phyloP scores from a whole-genome alignment of 1,284 basidiomycete species.

The Ustilago curta region DNA sequence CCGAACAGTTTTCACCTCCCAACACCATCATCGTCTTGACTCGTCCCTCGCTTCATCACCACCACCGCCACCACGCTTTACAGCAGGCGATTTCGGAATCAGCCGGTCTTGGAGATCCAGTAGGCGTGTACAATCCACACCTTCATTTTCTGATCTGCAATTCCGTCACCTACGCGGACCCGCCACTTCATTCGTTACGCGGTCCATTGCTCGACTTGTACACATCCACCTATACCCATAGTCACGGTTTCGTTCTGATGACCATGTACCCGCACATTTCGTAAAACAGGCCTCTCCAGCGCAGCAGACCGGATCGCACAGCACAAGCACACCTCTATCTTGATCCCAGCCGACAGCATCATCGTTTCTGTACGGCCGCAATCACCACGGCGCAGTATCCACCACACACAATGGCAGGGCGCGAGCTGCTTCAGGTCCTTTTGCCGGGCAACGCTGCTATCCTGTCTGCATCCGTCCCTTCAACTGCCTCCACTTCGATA shows the following conservation, averaged over 20 bases:
- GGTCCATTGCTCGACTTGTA: too few relatives aligned
- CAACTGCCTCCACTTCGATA: conserved; percentile 30
- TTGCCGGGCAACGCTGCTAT: conserved; percentile 54
- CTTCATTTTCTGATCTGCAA: background rate
- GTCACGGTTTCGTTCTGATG: too few relatives aligned
- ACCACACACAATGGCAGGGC: conserved; percentile 28
- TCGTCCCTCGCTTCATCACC: background rate
- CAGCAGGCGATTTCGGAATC: background rate
- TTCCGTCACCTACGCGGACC: background rate
- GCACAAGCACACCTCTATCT: background rate
- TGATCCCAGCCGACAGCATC: background rate
- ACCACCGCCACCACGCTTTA: background rate
- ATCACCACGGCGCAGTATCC: background rate
- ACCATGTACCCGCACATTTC: background rate
- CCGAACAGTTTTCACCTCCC: too few relatives aligned
- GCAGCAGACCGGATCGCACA: too few relatives aligned
- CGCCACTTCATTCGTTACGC: conserved; percentile 3
- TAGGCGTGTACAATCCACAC: too few relatives aligned
- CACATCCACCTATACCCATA: background rate
- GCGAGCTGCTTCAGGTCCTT: conserved; percentile 56
- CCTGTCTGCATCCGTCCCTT: conserved; percentile 49
- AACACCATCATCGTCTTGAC: conserved; percentile 2
- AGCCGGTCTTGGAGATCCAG: too few relatives aligned
- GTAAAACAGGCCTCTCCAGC: background rate
- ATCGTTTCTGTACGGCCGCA: background rate